Evolutionary conservation across 2,329 filamentous ascomycete species (phyloP), one percentile per base, ranked within the genome.

Genomic region (Nannizziopsis arthrosporioides): DNA sequence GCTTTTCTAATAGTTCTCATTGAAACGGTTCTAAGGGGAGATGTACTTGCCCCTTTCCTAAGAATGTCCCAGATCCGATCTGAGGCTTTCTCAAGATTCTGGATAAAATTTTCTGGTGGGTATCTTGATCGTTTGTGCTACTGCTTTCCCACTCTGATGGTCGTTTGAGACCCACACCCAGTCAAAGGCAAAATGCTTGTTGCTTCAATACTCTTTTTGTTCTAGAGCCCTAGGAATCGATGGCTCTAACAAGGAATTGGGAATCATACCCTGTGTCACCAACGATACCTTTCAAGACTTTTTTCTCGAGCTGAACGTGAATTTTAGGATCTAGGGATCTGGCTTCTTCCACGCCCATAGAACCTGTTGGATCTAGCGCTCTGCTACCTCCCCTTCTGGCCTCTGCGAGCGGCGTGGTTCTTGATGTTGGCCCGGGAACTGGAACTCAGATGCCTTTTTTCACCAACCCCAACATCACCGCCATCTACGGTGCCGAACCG

Each of bases 401-500:
- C 15, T 58, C 61, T 18, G 65, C 69, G 1, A 56, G 56, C 1
- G 72, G 72, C 2, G 53, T 64, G 2, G 68, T 74, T 14, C 63
- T 75, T 3, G 72, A 74, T 53, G 62, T 74, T 27, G 72, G 72
- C 5, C 75, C 76, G 0, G 76, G 76, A 3, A 72, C 65, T 27
- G 76, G 76, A 30, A 66, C 70, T 11, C 69, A 76, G 47, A 64
- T 77, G 42, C 61, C 62, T 0, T 65, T 67, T 40, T 73, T 77
- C 51, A 60, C 64, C 6, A 58, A 65, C 47, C 60, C 62, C 5
- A 57, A 61, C 1, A 68, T 77, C 50, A 65, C 54, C 7, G 62
- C 64, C 11, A 68, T 78, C 38, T 78, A 77, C 53, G 76, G 74
- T 39, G 68, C 74, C 1, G 76, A 79, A 55, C 76, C 76, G 0